Base-by-base conservation (phyloP, 768 basidiomycete species). In the Boletus sensibilis region DNA sequence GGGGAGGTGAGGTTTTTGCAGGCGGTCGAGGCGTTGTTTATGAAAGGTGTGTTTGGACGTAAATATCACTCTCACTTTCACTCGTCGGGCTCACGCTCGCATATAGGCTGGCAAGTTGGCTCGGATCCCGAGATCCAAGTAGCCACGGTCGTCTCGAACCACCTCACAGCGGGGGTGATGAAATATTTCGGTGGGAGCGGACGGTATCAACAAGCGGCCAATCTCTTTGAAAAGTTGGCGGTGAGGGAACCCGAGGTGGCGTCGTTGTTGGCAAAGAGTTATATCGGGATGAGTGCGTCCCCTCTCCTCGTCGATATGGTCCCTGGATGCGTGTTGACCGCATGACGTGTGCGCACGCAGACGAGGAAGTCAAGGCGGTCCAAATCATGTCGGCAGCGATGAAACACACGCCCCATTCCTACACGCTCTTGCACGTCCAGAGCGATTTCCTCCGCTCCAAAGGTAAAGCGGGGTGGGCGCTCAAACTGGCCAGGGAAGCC, bases 51-150 rank as follows among this genome's bases (percentile, higher is more conserved):
- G 45, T 48, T 1, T 0, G 35, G 5, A 38, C 12, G 25, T 37
- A 11, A 14, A 4, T 4, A 16, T 10, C 29, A 5, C 20, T 14
- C 25, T 5, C 18, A 10, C 12, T 8, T 35, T 51, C 18, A 43
- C 16, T 2, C n/a, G n/a, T n/a, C n/a, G n/a, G n/a, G n/a, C n/a
- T n/a, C n/a, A n/a, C n/a, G n/a, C n/a, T 25, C 20, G 45, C 29
- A 41, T 35, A 21, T 61, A 95, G 94, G 96, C 34, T 98, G 97
- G 97, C 95, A 97, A 68, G 90, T 98, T 9, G 97, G 96, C 3
- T 97, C 94, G 0, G 97, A 98, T 61, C 97, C 97, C 0, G 97
- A 99, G 73, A 96, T 98, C 23, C 97, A 99, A 69, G 96, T 99
- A 14, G 97, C 97, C 1, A 96, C 94, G 3, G 80, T 94, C 29